Conservation (phyloP, 805 yeast species). For the Jamesozyma rosinii region DNA sequence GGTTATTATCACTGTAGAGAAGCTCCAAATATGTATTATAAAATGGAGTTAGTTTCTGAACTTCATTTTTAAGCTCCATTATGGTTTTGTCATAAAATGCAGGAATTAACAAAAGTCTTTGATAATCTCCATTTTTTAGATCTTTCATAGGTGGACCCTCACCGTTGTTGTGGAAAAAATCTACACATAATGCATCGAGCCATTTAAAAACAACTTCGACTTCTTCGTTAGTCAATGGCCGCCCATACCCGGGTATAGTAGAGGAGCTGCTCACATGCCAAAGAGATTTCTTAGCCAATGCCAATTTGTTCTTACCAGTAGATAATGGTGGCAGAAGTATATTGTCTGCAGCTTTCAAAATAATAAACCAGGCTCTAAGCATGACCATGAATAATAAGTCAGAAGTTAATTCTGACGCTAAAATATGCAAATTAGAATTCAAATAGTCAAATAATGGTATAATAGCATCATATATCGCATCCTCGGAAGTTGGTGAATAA, state of each 20-base stretch:
- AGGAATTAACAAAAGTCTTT: conserved; percentile 53
- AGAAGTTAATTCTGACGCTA: conserved; percentile 50
- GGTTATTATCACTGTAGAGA: conserved; percentile 5
- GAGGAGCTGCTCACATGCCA: conserved; percentile 31
- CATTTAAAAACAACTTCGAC: conserved; percentile 61
- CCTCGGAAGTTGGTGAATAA: conserved; percentile 34
- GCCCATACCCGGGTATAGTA: conserved; percentile 40
- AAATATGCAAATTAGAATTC: conserved; percentile 54
- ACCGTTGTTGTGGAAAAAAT: conserved; percentile 72
- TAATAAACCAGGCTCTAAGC: conserved; percentile 72
- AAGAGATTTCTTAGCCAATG: conserved; percentile 25
- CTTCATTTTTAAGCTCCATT: conserved; percentile 43
- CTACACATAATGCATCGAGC: conserved; percentile 56
- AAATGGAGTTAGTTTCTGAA: conserved; percentile 37
- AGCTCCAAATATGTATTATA: conserved; percentile 21
- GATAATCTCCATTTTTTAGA: conserved; percentile 54
- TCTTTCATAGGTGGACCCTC: conserved; percentile 67
- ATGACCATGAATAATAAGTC: conserved; percentile 54
- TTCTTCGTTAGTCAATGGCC: conserved; percentile 49
- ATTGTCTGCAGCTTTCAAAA: conserved; percentile 58
- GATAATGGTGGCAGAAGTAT: conserved; percentile 66
- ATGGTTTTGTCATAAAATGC: conserved; percentile 50
- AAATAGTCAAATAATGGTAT: conserved; percentile 67
- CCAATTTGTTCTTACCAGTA: conserved; percentile 27
- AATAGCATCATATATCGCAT: conserved; percentile 53